Evolutionary conservation across 352 stramenopile genomes (phyloP).

Genomic region (Globisporangium paddicum): DNA sequence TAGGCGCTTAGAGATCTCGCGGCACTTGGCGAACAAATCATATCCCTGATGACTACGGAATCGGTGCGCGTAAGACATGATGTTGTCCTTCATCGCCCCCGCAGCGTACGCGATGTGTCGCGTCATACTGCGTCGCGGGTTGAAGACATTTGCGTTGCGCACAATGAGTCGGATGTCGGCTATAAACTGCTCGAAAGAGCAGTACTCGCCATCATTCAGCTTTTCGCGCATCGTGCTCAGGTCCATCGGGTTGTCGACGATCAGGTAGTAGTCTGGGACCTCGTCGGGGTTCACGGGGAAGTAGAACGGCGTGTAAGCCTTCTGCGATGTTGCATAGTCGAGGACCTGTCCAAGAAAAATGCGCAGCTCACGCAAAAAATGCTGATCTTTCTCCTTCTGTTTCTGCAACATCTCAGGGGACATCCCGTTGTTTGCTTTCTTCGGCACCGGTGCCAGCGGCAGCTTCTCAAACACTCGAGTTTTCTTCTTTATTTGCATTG

Average conservation of each 20-base stretch:
- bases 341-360: conserved; percentile 86
- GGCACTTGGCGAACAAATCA: conserved; percentile 86
- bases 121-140: conserved; percentile 74
- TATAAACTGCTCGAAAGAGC: conserved; percentile 85
- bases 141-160: conserved; percentile 87
- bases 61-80: conserved; percentile 81
- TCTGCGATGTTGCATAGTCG: conserved; percentile 74
- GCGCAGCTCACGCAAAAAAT: conserved; percentile 82
- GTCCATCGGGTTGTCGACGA: conserved; percentile 87
- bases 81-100: conserved; percentile 87
- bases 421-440: conserved; percentile 23
- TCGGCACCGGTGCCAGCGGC: conserved; percentile 45
- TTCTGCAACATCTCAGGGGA: conserved; percentile 35
- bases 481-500: conserved; percentile 16
- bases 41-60: conserved; percentile 86
- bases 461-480: conserved; percentile 37
- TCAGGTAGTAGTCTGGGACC: conserved; percentile 88
- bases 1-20: conserved; percentile 63
- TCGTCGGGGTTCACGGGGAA: conserved; percentile 65
- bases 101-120: conserved; percentile 77
- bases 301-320: conserved; percentile 62
- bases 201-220: conserved; percentile 88
- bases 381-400: conserved; percentile 66
- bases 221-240: conserved; percentile 87
- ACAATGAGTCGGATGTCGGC: conserved; percentile 87